Evolutionary conservation across 345 rosid genomes (phyloP).

Genomic region (Eucalyptus melliodora): DNA sequence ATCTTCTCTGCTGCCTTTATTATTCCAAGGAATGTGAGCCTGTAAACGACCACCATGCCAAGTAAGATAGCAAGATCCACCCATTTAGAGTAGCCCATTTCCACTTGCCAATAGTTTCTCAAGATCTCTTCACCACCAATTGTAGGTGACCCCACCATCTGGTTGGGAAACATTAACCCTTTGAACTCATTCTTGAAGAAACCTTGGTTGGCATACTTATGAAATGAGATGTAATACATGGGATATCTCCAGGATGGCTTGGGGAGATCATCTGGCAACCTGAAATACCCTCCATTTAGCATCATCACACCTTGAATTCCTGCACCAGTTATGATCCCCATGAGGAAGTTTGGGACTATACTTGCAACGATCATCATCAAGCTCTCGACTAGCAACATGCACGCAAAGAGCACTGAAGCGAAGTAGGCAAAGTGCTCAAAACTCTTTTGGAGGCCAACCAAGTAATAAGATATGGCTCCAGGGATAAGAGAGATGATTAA

Average conservation of each 20-base stretch:
- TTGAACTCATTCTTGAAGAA: constrained; percentile 19
- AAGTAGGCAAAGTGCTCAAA: constrained; percentile 27
- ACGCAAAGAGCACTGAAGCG: constrained; percentile 7
- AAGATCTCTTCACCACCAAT: constrained; percentile 9
- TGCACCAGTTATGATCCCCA: background rate
- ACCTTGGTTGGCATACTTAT: constrained; percentile 11
- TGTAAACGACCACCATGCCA: background rate
- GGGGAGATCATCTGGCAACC: background rate
- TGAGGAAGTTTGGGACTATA: background rate
- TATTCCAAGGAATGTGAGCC: background rate
- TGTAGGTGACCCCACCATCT: background rate
- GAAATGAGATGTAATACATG: constrained; percentile 22
- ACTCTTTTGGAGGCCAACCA: background rate
- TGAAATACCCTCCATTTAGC: background rate
- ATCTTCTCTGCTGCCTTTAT: background rate
- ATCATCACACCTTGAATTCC: background rate
- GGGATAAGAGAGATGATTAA: background rate
- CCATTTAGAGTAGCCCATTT: background rate
- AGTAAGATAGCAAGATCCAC: background rate
- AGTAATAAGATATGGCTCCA: background rate
- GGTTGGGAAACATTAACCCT: constrained; percentile 1
- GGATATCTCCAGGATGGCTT: background rate
- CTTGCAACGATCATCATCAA: background rate
- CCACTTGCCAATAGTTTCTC: background rate
- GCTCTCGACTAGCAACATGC: background rate